Evolutionary conservation across 2,329 filamentous ascomycete species (phyloP).

Genomic region (Didymosphaeria variabile): DNA sequence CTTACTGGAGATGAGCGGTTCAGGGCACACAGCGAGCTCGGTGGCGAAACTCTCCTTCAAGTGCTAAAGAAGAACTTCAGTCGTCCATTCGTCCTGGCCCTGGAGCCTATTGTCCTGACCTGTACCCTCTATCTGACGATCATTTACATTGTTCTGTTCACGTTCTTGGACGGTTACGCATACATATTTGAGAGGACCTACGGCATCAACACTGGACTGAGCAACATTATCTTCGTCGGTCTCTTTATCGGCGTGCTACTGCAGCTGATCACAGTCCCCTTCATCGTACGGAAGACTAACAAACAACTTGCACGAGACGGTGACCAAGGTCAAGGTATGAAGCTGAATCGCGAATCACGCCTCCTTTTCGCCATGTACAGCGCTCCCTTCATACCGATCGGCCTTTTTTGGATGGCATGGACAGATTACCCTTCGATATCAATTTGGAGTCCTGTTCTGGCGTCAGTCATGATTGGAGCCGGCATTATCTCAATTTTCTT

Average conservation of each 20-base stretch:
- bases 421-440: constrained; percentile 56
- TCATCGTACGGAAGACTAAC: constrained; percentile 55
- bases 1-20: constrained; percentile 22
- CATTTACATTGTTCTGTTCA: constrained; percentile 64
- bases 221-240: constrained; percentile 59
- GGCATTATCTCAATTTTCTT: constrained; percentile 62
- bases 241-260: constrained; percentile 56
- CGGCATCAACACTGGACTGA: constrained; percentile 55
- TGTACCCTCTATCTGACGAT: constrained; percentile 62
- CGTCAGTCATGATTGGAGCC: constrained; percentile 63
- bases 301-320: constrained; percentile 54
- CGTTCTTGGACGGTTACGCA: constrained; percentile 62
- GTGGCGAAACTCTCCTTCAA: constrained; percentile 51
- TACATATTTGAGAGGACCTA: constrained; percentile 63
- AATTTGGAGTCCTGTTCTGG: constrained; percentile 62
- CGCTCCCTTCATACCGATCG: constrained; percentile 60
- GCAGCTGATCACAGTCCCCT: constrained; percentile 55
- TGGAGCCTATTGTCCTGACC: constrained; percentile 57
- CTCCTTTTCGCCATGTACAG: constrained; percentile 64
- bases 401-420: constrained; percentile 69
- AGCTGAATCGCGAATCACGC: constrained; percentile 62
- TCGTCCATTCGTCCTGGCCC: constrained; percentile 53
- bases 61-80: constrained; percentile 10
- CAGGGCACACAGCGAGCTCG: constrained; percentile 53
- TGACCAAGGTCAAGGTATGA: constrained; percentile 46